phyloP scores from a whole-genome alignment of 2,329 filamentous ascomycete genomes.

The Neopestalotiopsis sp. region DNA sequence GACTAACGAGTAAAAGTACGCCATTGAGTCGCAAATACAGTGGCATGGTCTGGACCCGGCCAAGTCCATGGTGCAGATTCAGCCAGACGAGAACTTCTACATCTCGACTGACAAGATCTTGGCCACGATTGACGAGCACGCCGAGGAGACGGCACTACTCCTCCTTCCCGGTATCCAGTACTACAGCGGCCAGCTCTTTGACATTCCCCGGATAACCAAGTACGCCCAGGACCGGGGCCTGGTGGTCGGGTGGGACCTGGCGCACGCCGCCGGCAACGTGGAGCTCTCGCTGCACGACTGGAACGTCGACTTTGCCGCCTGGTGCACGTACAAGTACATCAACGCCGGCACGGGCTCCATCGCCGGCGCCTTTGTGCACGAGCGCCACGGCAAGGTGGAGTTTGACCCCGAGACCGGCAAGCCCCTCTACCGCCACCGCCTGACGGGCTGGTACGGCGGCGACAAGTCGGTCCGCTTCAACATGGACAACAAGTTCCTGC shows the following conservation, averaged over 20 bases:
- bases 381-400: constrained; percentile 68
- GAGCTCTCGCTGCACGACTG: constrained; percentile 82
- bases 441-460: constrained; percentile 88
- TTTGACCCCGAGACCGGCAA: constrained; percentile 46
- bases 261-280: constrained; percentile 86
- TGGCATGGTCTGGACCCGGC: constrained; percentile 72
- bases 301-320: constrained; percentile 89
- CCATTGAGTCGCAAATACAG: constrained; percentile 79
- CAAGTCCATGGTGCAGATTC: constrained; percentile 75
- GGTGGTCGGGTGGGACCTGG: constrained; percentile 84
- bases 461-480: constrained; percentile 78
- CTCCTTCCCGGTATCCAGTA: constrained; percentile 89
- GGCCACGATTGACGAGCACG: constrained; percentile 75
- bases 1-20: constrained; percentile 61
- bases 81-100: constrained; percentile 65
- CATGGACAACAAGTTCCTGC: constrained; percentile 83
- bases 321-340: constrained; percentile 96
- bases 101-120: constrained; percentile 76
- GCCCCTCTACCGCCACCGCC: constrained; percentile 64
- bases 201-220: constrained; percentile 79
- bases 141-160: constrained; percentile 73
- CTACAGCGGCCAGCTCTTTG: constrained; percentile 88
- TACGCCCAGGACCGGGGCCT: constrained; percentile 76
- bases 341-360: constrained; percentile 86
- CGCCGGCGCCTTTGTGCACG: constrained; percentile 81